Base-by-base conservation (phyloP, 208 protist species). In the Trypanosomatidae sp. region DNA sequence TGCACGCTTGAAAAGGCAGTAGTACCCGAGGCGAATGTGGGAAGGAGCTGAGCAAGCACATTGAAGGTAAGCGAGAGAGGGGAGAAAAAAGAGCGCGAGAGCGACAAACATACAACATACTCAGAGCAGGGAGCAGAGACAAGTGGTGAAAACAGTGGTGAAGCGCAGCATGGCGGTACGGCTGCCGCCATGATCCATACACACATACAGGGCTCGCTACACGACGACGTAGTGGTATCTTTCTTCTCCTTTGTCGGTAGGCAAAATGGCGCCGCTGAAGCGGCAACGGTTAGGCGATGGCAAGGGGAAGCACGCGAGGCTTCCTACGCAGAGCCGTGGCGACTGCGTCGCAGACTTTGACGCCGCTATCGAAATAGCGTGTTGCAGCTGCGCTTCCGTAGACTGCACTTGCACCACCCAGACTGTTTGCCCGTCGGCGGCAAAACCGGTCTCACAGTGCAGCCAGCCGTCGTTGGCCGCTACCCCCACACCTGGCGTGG, bases 391-490 rank as follows among this genome's bases (percentile, higher is more conserved):
- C n/a, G 50, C 56, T 28, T 69, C 68, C 0, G 62, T 73, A 13
- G 74, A 79, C 62, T 73, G 62, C 30, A 79, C 67, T 55, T 79
- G 74, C 13, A 64, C 67, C 10, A 79, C 74, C 74, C 74, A 79
- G 43, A 79, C 74, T n/a, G 60, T 53, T 39, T 53, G 49, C n/a
- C 74, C 68, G 13, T 79, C 68, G 1, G 62, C 50, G 41, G 68
- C 13, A 66, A 79, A 79, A 10, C 74, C 74, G 13, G 56, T 59
- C 15, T 62, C 68, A 41, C 58, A 30, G n/a, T 73, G 49, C 39
- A 79, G 36, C 41, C 59, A 69, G 4, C 69, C 74, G 9, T 73
- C 74, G 28, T 50, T 62, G 25, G 28, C 46, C n/a, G 59, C 47
- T 25, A 66, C 30, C 19, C 43, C 65, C 36, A 43, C 36, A 28